Percentiles rank a stretch among this genome's conserved stretches.
phyloP scores from a whole-genome alignment of 1,284 basidiomycete genomes.

The Apiotrichum brassicae region DNA sequence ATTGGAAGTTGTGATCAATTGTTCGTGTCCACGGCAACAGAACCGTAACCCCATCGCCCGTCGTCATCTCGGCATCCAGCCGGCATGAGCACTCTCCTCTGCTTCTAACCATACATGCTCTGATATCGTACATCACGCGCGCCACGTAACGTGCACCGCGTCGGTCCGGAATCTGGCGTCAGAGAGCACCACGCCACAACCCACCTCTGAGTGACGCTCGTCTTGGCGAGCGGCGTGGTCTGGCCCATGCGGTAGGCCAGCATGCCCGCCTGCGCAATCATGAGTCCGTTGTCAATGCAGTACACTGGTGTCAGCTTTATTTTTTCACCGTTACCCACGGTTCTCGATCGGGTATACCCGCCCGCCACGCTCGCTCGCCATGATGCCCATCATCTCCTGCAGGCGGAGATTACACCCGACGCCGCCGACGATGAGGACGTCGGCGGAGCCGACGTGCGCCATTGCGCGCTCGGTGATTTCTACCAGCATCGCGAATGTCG shows the following conservation, averaged over 20 bases:
- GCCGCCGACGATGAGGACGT: conserved; percentile 95
- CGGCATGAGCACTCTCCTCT: too few relatives aligned
- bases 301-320: conserved; percentile 56
- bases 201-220: conserved; percentile 81
- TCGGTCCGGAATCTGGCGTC: conserved; percentile 47
- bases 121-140: conserved; percentile 42
- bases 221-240: conserved; percentile 67
- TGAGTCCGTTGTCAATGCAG: conserved; percentile 99
- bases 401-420: conserved; percentile 94
- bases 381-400: conserved; percentile 98
- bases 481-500: conserved; percentile 96
- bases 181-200: conserved; percentile 8
- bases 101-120: too few relatives aligned
- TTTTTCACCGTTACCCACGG: conserved; percentile 48
- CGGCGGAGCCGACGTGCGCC: conserved; percentile 94
- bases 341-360: conserved; percentile 94
- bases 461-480: conserved; percentile 99
- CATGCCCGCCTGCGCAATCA: conserved; percentile 98
- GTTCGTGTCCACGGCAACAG: too few relatives aligned
- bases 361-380: conserved; percentile 86
- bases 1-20: too few relatives aligned
- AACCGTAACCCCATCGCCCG: too few relatives aligned
- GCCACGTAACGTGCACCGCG: conserved; percentile 81
- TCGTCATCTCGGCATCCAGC: too few relatives aligned
- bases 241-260: conserved; percentile 90